Evolutionary conservation across 2,329 filamentous ascomycete species (phyloP), one percentile per base, ranked within the genome.

Genomic region (Claviceps monticola): DNA sequence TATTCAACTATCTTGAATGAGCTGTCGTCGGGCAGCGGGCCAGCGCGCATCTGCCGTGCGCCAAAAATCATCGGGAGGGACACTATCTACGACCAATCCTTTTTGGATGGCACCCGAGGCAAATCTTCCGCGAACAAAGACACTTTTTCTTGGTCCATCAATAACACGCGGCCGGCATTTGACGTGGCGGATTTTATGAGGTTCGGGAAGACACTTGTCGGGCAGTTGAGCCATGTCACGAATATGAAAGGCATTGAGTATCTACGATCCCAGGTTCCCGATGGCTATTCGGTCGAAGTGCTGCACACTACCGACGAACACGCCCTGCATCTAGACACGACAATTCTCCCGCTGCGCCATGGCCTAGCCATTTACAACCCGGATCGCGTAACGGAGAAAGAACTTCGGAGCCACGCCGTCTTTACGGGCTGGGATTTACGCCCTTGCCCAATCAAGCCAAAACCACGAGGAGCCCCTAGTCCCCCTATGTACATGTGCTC

Each of bases 141-240:
- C 7, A 37, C 16, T n/a, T 45, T 34, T 14, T 49, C 43, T 13
- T 66, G 62, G 62, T 54, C 55, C 14, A 65, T 65, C 56, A 66
- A 66, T 51, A 63, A 67, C 53, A 58, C 50, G 19, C 58, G 64
- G 1, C 62, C 62, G 5, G 62, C 65, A 4, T 65, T 66, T 38
- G 64, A 66, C 49, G 60, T 61, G 19, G 64, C 64, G 6, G 64
- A 66, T 48, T 66, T 66, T 50, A 61, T 66, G 59, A 58, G 64
- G 2, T 62, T 66, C 39, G 65, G 64, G 17, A 61, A 59, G 39
- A 57, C 53, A 14, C 54, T 66, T 21, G 52, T 66, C 38, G 63
- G 60, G 3, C 64, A 67, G 50, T 52, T 59, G 21, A 65, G 62
- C 54, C 52, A 66, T 49, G 64, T 67, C 45, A 66, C 64, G 34